phyloP scores from a whole-genome alignment of 768 basidiomycete species.

The Collybiopsis luxurians region DNA sequence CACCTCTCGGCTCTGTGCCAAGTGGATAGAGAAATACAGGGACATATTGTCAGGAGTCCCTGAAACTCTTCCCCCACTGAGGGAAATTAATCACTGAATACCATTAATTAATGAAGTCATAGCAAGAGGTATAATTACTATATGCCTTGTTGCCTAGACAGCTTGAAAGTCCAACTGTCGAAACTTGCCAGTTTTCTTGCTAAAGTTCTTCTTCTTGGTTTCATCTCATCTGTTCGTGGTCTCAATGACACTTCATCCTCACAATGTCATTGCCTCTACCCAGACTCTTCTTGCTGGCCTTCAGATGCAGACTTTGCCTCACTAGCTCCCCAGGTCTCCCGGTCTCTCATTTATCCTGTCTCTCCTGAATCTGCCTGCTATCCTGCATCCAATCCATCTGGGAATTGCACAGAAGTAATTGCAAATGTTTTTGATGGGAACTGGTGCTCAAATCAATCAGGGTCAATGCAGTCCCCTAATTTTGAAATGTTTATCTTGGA shows the following conservation, averaged over 20 bases:
- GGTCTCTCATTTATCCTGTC: conserved; percentile 38
- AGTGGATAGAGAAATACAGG: too few relatives aligned
- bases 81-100: too few relatives aligned
- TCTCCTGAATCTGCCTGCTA: conserved; percentile 43
- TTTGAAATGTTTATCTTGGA: conserved; percentile 31
- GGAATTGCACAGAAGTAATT: conserved; percentile 33
- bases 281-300: conserved; percentile 41
- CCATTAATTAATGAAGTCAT: too few relatives aligned
- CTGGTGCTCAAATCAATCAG: conserved; percentile 40
- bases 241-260: not conserved
- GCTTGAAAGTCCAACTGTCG: too few relatives aligned
- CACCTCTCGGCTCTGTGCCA: too few relatives aligned
- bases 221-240: not conserved
- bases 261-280: conserved; percentile 37
- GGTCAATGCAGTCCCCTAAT: conserved; percentile 34
- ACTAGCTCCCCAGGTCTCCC: conserved; percentile 36
- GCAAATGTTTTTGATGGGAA: conserved; percentile 26
- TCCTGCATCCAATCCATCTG: conserved; percentile 28
- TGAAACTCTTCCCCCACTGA: too few relatives aligned
- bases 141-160: too few relatives aligned
- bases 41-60: too few relatives aligned
- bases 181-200: too few relatives aligned
- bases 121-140: too few relatives aligned
- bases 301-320: conserved; percentile 25
- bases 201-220: not conserved